Percentiles rank a stretch among this genome's conserved stretches.
These are phyloP conservation scores for Flagelloscypha sp. DNA, from an alignment of 768 basidiomycete species.

Conservation along the genomic window DNA sequence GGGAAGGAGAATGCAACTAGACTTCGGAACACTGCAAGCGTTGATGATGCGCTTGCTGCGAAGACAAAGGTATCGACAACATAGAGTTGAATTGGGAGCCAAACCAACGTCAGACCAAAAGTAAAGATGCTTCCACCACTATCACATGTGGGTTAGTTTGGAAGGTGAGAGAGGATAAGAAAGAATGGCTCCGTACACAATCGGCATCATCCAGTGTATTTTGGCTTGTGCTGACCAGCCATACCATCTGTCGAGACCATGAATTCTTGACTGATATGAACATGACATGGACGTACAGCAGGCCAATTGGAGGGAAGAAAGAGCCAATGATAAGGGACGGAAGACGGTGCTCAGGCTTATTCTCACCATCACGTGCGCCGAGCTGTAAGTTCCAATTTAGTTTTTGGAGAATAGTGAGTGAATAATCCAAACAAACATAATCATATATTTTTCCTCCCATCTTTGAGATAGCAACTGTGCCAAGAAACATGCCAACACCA, in stretches of 20 bases:
- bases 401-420: not conserved
- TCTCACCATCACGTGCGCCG: slow-evolving; percentile 32
- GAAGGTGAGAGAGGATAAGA: too few relatives aligned
- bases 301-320: slow-evolving; percentile 39
- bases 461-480: slow-evolving; percentile 24
- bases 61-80: slow-evolving; percentile 61
- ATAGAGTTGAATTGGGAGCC: slow-evolving; percentile 58
- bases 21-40: slow-evolving; percentile 51
- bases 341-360: slow-evolving; percentile 48
- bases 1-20: slow-evolving; percentile 59
- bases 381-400: slow-evolving; percentile 17
- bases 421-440: slow-evolving; percentile 26
- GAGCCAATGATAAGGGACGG: slow-evolving; percentile 46
- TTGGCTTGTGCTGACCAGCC: slow-evolving; percentile 61
- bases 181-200: slow-evolving; percentile 36
- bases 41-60: slow-evolving; percentile 54
- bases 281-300: slow-evolving; percentile 28
- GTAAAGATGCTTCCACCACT: too few relatives aligned
- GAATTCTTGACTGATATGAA: slow-evolving; percentile 12
- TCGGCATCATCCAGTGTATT: slow-evolving; percentile 67
- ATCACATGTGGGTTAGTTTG: too few relatives aligned
- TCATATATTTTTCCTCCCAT: slow-evolving; percentile 25
- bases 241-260: slow-evolving; percentile 48
- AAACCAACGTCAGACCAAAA: slow-evolving; percentile 2
- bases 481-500: slow-evolving; percentile 29